Conservation (phyloP, 345 rosid genomes). For the Euphorbia pulcherrima region DNA sequence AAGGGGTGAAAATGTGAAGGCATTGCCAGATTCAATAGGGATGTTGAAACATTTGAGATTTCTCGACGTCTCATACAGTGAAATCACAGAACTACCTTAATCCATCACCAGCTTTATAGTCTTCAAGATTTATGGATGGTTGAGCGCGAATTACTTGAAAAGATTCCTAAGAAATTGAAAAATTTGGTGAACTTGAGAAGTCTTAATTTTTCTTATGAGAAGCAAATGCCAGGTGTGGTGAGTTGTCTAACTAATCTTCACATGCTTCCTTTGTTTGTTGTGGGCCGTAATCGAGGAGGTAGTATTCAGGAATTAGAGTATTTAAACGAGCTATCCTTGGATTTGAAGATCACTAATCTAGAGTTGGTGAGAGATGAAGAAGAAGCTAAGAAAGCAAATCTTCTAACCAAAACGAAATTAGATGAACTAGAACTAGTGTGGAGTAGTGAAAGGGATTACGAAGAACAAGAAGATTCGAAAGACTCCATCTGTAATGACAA, state of each 20-base stretch:
- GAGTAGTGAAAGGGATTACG: background rate
- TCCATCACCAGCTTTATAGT: conserved; percentile 17
- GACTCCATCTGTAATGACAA: background rate
- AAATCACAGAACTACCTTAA: background rate
- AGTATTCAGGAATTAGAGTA: conserved; percentile 4
- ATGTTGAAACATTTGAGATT: conserved; percentile 20
- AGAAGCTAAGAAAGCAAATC: conserved; percentile 19
- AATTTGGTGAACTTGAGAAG: background rate
- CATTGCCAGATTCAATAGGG: conserved; percentile 15
- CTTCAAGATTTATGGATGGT: conserved; percentile 17
- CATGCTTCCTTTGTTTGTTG: background rate
- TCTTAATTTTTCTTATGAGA: background rate
- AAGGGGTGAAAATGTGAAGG: background rate
- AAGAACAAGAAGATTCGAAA: too few relatives aligned
- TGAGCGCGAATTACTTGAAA: background rate
- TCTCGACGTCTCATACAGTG: conserved; percentile 15
- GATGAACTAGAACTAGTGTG: background rate
- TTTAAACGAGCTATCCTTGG: background rate
- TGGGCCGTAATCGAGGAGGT: background rate
- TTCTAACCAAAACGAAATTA: background rate
- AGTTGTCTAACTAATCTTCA: background rate
- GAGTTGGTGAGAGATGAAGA: conserved; percentile 10
- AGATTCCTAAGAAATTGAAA: background rate
- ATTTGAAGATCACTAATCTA: background rate
- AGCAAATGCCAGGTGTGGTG: conserved; percentile 3